phyloP scores from a whole-genome alignment of 140 eudicot genomes.

The Bidens hawaiensis region DNA sequence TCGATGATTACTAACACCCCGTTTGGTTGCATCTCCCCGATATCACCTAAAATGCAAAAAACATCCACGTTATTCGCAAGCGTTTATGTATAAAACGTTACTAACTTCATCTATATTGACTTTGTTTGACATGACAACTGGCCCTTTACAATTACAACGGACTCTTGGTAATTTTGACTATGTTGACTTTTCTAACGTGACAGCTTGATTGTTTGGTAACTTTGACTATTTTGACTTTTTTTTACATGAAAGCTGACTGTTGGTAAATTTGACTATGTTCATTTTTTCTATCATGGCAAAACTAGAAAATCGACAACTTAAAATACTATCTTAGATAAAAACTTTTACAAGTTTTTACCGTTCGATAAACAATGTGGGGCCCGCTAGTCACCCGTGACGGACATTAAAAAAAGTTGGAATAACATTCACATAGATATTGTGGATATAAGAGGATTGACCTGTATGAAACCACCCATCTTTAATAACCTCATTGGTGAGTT shows the following conservation, averaged over 20 bases:
- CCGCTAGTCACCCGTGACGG: no score
- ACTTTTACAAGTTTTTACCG: no score
- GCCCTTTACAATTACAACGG: no score
- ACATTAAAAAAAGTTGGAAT: background rate
- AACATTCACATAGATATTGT: slow-evolving; percentile 1
- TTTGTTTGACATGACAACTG: no score
- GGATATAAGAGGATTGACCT: slow-evolving; percentile 29
- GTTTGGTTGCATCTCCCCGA: slow-evolving; percentile 78
- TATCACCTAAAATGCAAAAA: slow-evolving; percentile 51
- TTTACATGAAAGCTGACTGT: no score
- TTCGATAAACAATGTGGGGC: background rate
- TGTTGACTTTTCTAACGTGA: background rate
- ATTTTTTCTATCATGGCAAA: background rate
- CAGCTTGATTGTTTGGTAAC: no score
- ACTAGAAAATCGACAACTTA: no score
- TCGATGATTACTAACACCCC: slow-evolving; percentile 63
- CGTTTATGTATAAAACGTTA: background rate
- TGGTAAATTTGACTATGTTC: no score
- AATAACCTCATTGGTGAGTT: slow-evolving; percentile 60
- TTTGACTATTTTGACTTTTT: background rate
- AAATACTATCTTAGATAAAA: no score
- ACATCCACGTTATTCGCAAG: background rate
- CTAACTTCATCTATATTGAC: background rate
- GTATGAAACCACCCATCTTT: slow-evolving; percentile 92
- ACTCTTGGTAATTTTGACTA: background rate